Evolutionary conservation across 352 stramenopile species (phyloP).

Genomic region (Globisporangium barbulae): DNA sequence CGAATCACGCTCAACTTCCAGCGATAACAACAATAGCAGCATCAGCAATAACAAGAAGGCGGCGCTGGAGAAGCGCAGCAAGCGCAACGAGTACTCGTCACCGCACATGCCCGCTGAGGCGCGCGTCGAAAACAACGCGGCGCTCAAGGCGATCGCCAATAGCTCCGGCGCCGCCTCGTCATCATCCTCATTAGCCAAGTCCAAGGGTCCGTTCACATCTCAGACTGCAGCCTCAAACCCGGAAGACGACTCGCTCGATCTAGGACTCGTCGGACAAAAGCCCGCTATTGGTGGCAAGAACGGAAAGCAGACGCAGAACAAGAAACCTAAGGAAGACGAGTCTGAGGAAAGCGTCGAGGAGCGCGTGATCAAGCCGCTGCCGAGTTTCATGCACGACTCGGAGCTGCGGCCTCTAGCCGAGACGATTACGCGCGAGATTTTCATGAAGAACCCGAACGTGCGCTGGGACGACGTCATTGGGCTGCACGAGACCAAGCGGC

Average conservation of each 20-base stretch:
- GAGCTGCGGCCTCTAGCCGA: slow-evolving; percentile 86
- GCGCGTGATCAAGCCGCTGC: slow-evolving; percentile 83
- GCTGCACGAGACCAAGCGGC: slow-evolving; percentile 89
- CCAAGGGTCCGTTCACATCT: slow-evolving; percentile 1
- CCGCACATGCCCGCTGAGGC: slow-evolving; percentile 72
- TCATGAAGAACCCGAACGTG: slow-evolving; percentile 88
- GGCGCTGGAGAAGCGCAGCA: slow-evolving; percentile 54
- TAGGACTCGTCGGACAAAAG: slow-evolving; percentile 71
- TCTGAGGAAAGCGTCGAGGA: slow-evolving; percentile 61
- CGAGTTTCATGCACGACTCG: slow-evolving; percentile 79
- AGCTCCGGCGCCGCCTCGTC: slow-evolving; percentile 15
- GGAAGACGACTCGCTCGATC: slow-evolving; percentile 46
- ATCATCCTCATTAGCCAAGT: background rate
- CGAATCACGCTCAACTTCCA: slow-evolving; percentile 21
- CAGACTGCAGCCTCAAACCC: slow-evolving; percentile 8
- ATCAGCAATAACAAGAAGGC: slow-evolving; percentile 28
- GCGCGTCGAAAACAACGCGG: slow-evolving; percentile 77
- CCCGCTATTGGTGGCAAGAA: slow-evolving; percentile 25
- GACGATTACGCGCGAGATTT: slow-evolving; percentile 92
- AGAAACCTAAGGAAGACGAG: slow-evolving; percentile 37
- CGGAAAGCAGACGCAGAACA: slow-evolving; percentile 4
- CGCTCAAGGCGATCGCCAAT: slow-evolving; percentile 50
- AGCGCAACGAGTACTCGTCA: slow-evolving; percentile 76
- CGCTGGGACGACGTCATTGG: slow-evolving; percentile 89
- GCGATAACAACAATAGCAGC: slow-evolving; percentile 24